Percentiles rank a stretch among this genome's conserved stretches.
These are phyloP conservation scores for Wickerhamiella lipophila DNA, from an alignment of 805 yeast genomes.

Conservation along the genomic window DNA sequence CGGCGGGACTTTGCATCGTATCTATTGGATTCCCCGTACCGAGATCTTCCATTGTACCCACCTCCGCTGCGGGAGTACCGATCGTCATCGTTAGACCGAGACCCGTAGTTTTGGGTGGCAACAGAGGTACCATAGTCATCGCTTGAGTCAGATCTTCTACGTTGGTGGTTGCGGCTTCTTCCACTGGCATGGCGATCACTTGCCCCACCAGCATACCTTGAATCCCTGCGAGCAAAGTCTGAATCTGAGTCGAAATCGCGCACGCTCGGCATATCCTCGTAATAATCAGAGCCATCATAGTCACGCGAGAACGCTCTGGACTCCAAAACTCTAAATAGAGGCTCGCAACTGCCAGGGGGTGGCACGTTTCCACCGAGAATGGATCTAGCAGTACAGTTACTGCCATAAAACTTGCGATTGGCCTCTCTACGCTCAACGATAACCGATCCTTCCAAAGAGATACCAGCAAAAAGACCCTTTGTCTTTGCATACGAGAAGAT, in stretches of 20 bases:
- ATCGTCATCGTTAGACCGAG: constrained; percentile 17
- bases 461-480: constrained; percentile 94
- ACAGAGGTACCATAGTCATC: neutral
- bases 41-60: neutral
- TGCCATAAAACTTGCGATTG: constrained; percentile 87
- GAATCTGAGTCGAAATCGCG: constrained; percentile 57
- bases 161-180: neutral
- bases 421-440: constrained; percentile 96
- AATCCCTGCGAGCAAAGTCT: constrained; percentile 23
- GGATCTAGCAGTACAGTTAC: constrained; percentile 71
- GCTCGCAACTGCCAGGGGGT: constrained; percentile 82
- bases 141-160: constrained; percentile 9
- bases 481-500: constrained; percentile 89
- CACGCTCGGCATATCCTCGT: constrained; percentile 68
- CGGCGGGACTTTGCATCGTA: neutral
- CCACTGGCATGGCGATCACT: constrained; percentile 25
- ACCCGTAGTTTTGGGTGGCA: neutral
- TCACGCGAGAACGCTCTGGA: constrained; percentile 64
- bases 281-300: constrained; percentile 51
- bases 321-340: constrained; percentile 73
- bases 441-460: constrained; percentile 91
- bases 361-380: constrained; percentile 81
- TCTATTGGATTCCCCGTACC: constrained; percentile 1
- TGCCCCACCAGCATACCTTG: constrained; percentile 9
- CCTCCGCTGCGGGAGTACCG: constrained; percentile 5